Conservation (phyloP, 805 yeast genomes). For the Sugiyamaella valdiviana region DNA sequence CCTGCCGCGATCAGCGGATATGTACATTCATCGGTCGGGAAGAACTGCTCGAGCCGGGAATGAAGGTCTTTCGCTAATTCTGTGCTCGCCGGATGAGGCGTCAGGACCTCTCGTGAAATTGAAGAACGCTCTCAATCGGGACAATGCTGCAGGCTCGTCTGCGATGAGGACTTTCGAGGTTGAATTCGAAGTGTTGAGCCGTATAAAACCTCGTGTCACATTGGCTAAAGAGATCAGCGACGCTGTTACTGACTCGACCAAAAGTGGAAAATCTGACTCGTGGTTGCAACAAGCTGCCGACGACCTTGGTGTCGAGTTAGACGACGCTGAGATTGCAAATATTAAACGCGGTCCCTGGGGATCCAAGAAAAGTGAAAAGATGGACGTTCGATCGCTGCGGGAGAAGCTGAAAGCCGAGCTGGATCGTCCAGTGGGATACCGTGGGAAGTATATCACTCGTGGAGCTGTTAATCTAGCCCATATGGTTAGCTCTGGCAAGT, state of each 20-base stretch:
- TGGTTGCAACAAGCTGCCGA: conserved; percentile 92
- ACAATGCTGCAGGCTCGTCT: conserved; percentile 30
- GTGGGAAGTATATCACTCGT: conserved; percentile 57
- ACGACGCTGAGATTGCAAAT: conserved; percentile 56
- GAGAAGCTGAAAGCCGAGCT: conserved; percentile 41
- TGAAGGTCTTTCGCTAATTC: conserved; percentile 91
- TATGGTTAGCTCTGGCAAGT: conserved; percentile 58
- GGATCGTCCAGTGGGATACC: conserved; percentile 50
- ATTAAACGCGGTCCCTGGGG: conserved; percentile 31
- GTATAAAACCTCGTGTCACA: conserved; percentile 60
- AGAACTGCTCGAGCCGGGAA: conserved; percentile 95
- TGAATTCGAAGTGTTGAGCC: conserved; percentile 66
- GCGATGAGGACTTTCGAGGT: conserved; percentile 64
- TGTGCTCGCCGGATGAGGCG: conserved; percentile 91
- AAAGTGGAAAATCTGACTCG: conserved; percentile 44
- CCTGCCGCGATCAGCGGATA: conserved; percentile 88
- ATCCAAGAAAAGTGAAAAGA: conserved; percentile 31
- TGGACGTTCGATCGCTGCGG: conserved; percentile 38
- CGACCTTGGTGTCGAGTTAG: conserved; percentile 80
- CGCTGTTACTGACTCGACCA: conserved; percentile 52
- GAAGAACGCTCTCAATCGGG: conserved; percentile 21
- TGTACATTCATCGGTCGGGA: conserved; percentile 92
- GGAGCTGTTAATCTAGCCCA: conserved; percentile 76
- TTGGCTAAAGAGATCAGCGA: conserved; percentile 75
- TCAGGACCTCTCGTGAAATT: conserved; percentile 79